Base-by-base conservation (phyloP, 768 basidiomycete genomes). In the Amanita subjunquillea region DNA sequence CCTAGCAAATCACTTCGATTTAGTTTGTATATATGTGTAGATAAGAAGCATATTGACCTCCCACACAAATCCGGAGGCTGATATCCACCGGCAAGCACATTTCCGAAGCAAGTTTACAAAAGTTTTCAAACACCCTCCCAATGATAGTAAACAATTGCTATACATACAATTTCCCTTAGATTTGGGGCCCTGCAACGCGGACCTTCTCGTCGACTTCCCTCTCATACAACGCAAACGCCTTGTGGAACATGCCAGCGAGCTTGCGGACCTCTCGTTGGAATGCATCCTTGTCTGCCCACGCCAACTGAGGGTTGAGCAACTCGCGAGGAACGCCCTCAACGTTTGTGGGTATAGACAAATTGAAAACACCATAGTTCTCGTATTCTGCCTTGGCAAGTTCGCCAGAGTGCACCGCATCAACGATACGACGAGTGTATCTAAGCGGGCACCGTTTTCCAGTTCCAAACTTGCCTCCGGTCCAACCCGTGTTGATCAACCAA, bases 401-500 rank as follows among this genome's bases (percentile, higher is more conserved):
- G 48, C 95, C 94, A 54, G 87, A 85, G 75, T 98, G 96, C 62
- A 98, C 91, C 38, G 93, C 89, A 67, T 98, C 93, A 70, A 98
- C 87, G 67, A 98, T 98, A 54, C 85, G 84, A 51, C 95, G 91
- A 44, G 96, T 98, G 72, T 83, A 91, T 65, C 88, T 89, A 72
- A 99, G 85, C 17, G 95, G 87, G 81, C 95, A 99, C 57, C 95
- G 90, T 72, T 88, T 90, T 59, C 94, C 95, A 13, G 67, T 63
- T 45, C 95, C 95, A 67, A 82, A 99, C 68, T 91, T 91, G 67
- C 95, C 95, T 52, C 90, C 86, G 49, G 90, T 87, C 91, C 91
- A 94, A 56, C 90, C 95, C 2, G 95, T 99, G 85, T 99, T 98
- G 81, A 99, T 88, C 64, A 98, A 78, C 91, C 92, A 99, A 76